Evolutionary conservation across 352 stramenopile species (phyloP), one percentile per base, ranked within the genome.

Genomic region (Albugo laibachii): DNA sequence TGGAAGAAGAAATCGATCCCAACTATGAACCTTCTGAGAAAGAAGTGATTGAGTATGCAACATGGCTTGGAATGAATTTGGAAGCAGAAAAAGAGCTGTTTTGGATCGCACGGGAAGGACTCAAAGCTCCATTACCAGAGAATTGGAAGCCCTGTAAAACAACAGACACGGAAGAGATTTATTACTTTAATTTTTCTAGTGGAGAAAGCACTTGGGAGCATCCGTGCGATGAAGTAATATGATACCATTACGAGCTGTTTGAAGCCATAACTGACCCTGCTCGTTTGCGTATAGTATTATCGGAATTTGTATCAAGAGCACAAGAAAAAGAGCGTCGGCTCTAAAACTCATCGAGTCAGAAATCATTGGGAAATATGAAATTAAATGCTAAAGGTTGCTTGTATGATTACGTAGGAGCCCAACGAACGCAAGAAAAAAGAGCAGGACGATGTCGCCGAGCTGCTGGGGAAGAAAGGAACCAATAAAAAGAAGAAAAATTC

Each of bases 81-180:
- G 72, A 93, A 11, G 71, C 61, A 14, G 89, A 97, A 64, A 55
- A 70, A 19, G 83, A 96, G 41, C 61, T 96, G 10, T 93, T 96
- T 49, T 97, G 82, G 81, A 96, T 97, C 59, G 89, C 89, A 5
- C 75, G 86, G 15, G 87, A 97, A 60, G 87, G 87, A 1, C 64
- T 97, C 6, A 96, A 91, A 27, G 86, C 89, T 13, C 88, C 89
- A 21, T 62, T 97, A 11, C 89, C 85, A 34, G 71, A 94, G 49
- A 88, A 96, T 58, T 97, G 89, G 89, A 97, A 97, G 61, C 85
- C 87, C 12, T 96, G 87, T 62, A 96, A 96, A 62, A 95, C 83
- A 18, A 93, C 78, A 13, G 83, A 96, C 61, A 96, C 89, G 47
- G 82, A 94, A 31, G 89, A 97, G 58, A 94, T 97, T 51, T 97